Percentiles rank a stretch among this genome's conserved stretches.
phyloP scores from a whole-genome alignment of 2,329 filamentous ascomycete genomes.

The Pseudonectria foliicola region DNA sequence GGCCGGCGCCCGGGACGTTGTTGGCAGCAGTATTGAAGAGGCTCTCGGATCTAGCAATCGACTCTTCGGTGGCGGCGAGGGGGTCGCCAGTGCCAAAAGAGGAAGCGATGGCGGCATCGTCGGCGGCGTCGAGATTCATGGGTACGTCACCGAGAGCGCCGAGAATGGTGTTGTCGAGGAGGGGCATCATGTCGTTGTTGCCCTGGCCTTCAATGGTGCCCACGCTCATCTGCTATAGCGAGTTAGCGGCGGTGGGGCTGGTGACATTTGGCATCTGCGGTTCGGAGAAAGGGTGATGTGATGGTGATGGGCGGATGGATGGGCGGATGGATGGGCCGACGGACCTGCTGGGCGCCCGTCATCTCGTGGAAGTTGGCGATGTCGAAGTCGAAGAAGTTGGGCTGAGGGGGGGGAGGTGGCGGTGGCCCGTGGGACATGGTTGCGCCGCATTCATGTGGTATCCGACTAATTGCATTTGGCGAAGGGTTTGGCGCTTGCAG shows the following conservation, averaged over 20 bases:
- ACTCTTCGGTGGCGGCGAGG: conserved; percentile 20
- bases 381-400: conserved; percentile 31
- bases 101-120: conserved; percentile 19
- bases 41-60: conserved; percentile 26
- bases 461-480: conserved; percentile 23
- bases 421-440: conserved; percentile 31
- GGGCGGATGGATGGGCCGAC: conserved; percentile 10
- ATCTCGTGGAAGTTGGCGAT: conserved; percentile 21
- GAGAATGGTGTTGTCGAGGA: conserved; percentile 37
- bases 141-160: conserved; percentile 31
- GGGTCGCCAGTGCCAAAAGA: conserved; percentile 15
- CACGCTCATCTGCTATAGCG: conserved; percentile 13
- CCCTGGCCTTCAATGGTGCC: conserved; percentile 23
- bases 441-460: conserved; percentile 16
- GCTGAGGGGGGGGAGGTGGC: conserved; percentile 24
- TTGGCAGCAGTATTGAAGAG: conserved; percentile 28
- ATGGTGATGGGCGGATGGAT: no score
- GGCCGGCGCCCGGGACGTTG: conserved; percentile 35
- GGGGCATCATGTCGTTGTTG: conserved; percentile 34
- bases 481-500: conserved; percentile 9
- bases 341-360: conserved; percentile 6
- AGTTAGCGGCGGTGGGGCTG: conserved; percentile 12
- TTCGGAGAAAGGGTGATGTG: no score
- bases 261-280: no score
- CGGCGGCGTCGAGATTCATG: conserved; percentile 35